These are phyloP conservation scores for Venturia aucupariae DNA, from an alignment of 2,329 filamentous ascomycete species.

Conservation along the genomic window DNA sequence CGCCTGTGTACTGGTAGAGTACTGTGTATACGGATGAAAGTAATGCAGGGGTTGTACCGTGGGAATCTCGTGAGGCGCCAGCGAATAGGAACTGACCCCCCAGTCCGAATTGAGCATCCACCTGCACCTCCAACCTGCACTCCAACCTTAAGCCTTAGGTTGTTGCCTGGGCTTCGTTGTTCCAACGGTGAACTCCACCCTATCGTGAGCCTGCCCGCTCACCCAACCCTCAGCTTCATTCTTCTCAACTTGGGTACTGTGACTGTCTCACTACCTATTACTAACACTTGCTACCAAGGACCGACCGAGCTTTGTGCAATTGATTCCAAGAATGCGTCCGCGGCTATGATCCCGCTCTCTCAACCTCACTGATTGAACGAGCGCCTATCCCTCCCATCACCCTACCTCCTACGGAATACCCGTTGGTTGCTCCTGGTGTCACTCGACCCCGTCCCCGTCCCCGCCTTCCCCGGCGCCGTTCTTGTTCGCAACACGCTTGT, in stretches of 20 bases:
- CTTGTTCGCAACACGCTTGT: not conserved
- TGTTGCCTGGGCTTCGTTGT: too few relatives aligned
- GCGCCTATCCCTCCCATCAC: not conserved
- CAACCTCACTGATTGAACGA: not conserved
- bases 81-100: not conserved
- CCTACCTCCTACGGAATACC: too few relatives aligned
- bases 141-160: too few relatives aligned
- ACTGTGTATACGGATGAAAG: not conserved
- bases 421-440: too few relatives aligned
- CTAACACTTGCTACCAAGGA: not conserved
- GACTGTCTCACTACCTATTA: too few relatives aligned
- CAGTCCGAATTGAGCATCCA: not conserved
- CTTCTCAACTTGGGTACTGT: not conserved
- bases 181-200: not conserved
- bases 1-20: too few relatives aligned
- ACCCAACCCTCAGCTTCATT: too few relatives aligned
- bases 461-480: not conserved
- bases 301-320: too few relatives aligned
- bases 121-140: too few relatives aligned
- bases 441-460: not conserved
- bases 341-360: not conserved
- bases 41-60: not conserved
- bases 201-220: not conserved
- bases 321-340: too few relatives aligned
- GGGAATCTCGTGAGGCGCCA: not conserved